Base-by-base conservation (phyloP, 2,329 filamentous ascomycete species). In the Dactylellina parvicollis region DNA sequence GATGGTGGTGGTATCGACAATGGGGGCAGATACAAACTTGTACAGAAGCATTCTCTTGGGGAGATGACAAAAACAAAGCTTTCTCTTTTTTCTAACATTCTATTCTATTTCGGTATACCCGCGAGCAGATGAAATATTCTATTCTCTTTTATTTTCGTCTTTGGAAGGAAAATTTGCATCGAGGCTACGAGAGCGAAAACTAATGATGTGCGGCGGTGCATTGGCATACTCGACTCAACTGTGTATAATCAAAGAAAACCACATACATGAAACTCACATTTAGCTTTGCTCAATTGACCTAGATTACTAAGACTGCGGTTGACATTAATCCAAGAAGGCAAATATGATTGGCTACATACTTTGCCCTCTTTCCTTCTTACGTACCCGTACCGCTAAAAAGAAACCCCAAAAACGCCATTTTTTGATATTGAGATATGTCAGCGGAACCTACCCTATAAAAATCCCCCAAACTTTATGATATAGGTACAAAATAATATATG, bases 71-170 rank as follows among this genome's bases (percentile, higher is more conserved):
- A 52, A 52, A 26, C 20, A 32, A 10, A 30, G 24, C 18, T 57
- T 32, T 38, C 46, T 36, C 30, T 18, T 49, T 50, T 38, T 66
- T 36, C 1, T 42, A n/a, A n/a, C n/a, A n/a, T 49, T 49, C 20
- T 36, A 49, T 64, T 56, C 49, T 14, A 57, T 30, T 2, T 24
- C n/a, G 16, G 61, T 34, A 67, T 67, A 67, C 62, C 62, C 62
- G 22, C 18, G 52, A 54, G 32, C n/a, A n/a, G n/a, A n/a, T n/a
- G n/a, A 4, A 24, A 38, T 12, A 38, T 22, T n/a, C 28, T 22
- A 18, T 24, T 54, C 22, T 24, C 26, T 38, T 14, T 38, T 54
- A 10, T 54, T 54, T 20, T 20, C 4, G 9, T 44, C 20, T 20
- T 12, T 16, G 40, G 9, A n/a, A 20, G n/a, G 40, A 20, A 44